These are phyloP conservation scores for Globomyces sp. DNA, from an alignment of 371 early-diverging fungal species.

Conservation along the genomic window DNA sequence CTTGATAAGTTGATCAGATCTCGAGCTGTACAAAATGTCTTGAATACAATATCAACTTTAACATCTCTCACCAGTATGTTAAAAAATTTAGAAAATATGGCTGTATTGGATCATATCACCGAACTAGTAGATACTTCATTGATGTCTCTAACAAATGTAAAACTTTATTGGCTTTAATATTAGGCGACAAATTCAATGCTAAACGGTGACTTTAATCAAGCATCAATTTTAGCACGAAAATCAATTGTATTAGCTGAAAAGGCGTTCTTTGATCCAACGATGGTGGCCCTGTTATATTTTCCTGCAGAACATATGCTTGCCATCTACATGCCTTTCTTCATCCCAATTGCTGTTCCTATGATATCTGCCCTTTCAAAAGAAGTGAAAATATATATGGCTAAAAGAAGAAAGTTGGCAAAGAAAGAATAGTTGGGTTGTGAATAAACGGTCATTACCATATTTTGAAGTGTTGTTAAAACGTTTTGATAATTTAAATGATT, in stretches of 20 bases:
- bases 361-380: conserved; percentile 25
- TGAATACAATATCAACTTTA: conserved; percentile 70
- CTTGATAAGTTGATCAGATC: conserved; percentile 66
- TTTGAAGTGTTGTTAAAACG: too few species aligned
- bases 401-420: conserved; percentile 11
- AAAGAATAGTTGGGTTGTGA: conserved; percentile 20
- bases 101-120: conserved; percentile 81
- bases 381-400: conserved; percentile 19
- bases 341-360: conserved; percentile 75
- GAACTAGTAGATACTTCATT: conserved; percentile 45
- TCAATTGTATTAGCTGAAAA: conserved; percentile 73
- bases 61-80: conserved; percentile 77
- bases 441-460: neutral
- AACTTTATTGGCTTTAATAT: too few species aligned
- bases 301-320: conserved; percentile 96
- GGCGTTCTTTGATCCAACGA: conserved; percentile 95
- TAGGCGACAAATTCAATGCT: neutral
- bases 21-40: conserved; percentile 67
- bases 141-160: neutral
- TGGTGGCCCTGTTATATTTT: conserved; percentile 95
- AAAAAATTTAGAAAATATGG: conserved; percentile 83
- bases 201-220: neutral
- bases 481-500: too few species aligned
- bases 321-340: conserved; percentile 95
- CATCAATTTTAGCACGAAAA: conserved; percentile 41